These are phyloP conservation scores for Didymella segeticola DNA, from an alignment of 2,329 filamentous ascomycete species.

Conservation along the genomic window DNA sequence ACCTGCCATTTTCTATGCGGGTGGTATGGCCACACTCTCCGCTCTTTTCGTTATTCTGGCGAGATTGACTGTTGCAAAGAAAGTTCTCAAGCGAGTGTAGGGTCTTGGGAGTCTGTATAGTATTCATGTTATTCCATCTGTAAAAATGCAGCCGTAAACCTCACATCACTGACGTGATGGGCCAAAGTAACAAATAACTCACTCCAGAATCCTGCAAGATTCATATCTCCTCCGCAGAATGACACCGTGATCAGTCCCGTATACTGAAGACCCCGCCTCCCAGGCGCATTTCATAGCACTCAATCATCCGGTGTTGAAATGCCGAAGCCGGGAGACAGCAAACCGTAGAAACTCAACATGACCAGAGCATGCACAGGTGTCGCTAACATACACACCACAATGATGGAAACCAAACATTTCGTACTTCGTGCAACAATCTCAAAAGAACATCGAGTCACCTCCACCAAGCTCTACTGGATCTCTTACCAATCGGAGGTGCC, in stretches of 20 bases:
- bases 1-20: slow-evolving; percentile 41
- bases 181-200: no score
- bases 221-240: no score
- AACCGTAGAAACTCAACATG: not conserved
- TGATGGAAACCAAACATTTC: not conserved
- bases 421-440: not conserved
- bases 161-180: no score
- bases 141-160: not conserved
- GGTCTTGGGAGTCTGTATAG: not conserved
- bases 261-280: no score
- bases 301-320: no score
- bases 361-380: no score
- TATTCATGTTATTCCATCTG: no score
- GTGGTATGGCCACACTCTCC: slow-evolving; percentile 22
- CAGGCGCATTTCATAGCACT: no score
- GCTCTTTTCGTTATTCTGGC: slow-evolving; percentile 9
- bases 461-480: not conserved
- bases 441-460: not conserved
- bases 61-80: slow-evolving; percentile 5
- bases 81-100: slow-evolving; percentile 7
- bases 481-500: not conserved
- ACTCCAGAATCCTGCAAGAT: no score
- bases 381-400: no score
- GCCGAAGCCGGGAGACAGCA: not conserved
- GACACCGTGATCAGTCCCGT: not conserved